Conservation (phyloP, 257 asterid species). For the Anisodus tanguticus region DNA sequence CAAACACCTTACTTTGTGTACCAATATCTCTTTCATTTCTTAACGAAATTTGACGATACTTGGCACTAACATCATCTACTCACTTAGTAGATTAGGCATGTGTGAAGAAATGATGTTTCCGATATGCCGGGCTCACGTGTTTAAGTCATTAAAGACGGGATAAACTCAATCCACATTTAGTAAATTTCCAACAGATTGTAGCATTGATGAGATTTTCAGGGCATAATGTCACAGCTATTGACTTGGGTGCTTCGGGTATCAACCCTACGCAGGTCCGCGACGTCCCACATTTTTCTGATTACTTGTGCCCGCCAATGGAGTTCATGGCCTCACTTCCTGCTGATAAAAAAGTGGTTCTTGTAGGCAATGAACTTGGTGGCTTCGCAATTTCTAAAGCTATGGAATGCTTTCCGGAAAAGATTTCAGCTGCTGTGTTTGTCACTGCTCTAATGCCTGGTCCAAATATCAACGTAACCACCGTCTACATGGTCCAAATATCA, state of each 20-base stretch:
- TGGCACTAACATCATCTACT: no score
- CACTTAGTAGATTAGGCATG: no score
- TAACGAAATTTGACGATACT: no score
- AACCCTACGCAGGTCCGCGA: background rate
- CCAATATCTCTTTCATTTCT: no score
- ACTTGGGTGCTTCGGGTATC: background rate
- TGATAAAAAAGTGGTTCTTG: background rate
- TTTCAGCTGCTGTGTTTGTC: background rate
- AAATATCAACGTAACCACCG: no score
- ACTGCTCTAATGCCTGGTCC: conserved; percentile 43
- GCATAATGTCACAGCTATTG: background rate
- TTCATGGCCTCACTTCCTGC: background rate
- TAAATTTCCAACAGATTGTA: no score
- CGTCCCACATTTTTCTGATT: background rate
- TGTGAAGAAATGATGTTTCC: no score
- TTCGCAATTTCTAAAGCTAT: background rate
- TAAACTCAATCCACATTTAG: no score
- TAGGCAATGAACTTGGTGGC: background rate
- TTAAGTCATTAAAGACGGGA: no score
- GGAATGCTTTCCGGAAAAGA: background rate
- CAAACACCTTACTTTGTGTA: no score
- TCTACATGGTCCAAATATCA: conserved; percentile 30
- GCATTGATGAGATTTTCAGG: background rate
- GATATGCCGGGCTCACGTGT: no score
- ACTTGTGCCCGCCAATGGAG: background rate